Conservation (phyloP, 2,329 filamentous ascomycete genomes). For the Cladosporium halotolerans region DNA sequence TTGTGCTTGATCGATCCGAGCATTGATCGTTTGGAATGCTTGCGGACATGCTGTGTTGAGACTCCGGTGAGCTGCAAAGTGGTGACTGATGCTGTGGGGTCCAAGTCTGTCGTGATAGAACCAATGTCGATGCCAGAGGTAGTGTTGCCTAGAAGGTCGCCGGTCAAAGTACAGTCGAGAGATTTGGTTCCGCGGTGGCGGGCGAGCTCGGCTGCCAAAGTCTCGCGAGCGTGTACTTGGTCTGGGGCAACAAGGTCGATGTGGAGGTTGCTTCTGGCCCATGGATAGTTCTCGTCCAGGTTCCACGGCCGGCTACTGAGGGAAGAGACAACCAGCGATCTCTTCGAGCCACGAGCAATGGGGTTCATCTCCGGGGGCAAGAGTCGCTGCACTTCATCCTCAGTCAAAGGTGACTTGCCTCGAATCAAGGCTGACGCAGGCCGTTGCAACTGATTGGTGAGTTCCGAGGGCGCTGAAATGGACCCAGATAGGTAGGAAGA, state of each 20-base stretch:
- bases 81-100: conserved; percentile 24
- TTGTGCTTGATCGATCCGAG: conserved; percentile 31
- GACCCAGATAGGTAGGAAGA: conserved; percentile 27
- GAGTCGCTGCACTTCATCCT: conserved; percentile 26
- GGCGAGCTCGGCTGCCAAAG: conserved; percentile 22
- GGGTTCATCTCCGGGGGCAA: conserved; percentile 30
- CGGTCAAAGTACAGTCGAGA: conserved; percentile 19
- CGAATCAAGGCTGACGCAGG: conserved; percentile 27
- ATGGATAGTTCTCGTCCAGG: conserved; percentile 42
- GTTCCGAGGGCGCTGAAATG: conserved; percentile 26
- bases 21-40: conserved; percentile 30
- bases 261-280: conserved; percentile 33
- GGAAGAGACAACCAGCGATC: conserved; percentile 29
- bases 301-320: conserved; percentile 43
- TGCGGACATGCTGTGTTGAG: conserved; percentile 21
- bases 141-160: conserved; percentile 16
- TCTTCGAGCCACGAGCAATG: conserved; percentile 26
- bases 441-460: conserved; percentile 20
- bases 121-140: conserved; percentile 28
- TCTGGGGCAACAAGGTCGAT: conserved; percentile 36
- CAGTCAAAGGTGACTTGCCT: conserved; percentile 24
- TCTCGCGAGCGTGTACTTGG: conserved; percentile 26
- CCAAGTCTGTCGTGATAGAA: conserved; percentile 21
- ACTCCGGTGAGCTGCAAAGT: conserved; percentile 29
- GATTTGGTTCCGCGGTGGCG: conserved; percentile 24